A percentile compares a stretch with the other conserved stretches of the same genome.
phyloP scores from a whole-genome alignment of 768 basidiomycete genomes.

The Daedaleopsis nitida region DNA sequence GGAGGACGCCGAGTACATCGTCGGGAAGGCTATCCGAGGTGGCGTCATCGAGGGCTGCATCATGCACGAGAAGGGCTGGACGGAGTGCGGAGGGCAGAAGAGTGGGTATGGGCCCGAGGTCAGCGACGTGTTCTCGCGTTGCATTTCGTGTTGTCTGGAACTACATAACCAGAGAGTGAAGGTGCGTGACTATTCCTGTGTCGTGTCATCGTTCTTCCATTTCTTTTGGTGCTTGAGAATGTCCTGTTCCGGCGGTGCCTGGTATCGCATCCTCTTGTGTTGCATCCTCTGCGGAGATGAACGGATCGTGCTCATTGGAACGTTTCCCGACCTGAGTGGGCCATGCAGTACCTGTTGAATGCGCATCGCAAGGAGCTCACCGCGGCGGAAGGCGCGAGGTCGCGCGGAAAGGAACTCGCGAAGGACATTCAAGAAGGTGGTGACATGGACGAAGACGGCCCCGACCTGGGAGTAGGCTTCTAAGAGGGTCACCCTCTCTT shows the following conservation, averaged over 20 bases:
- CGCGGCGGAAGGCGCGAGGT: conserved; percentile 88
- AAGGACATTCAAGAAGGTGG: conserved; percentile 88
- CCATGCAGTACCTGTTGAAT: conserved; percentile 97
- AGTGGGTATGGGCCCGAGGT: conserved; percentile 92
- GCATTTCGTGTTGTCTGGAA: conserved; percentile 91
- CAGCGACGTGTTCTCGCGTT: conserved; percentile 79
- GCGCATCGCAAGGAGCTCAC: conserved; percentile 95
- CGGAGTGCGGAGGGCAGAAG: conserved; percentile 83
- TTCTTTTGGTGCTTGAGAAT: too few relatives aligned
- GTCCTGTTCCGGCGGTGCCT: too few relatives aligned
- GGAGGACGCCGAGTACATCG: conserved; percentile 98
- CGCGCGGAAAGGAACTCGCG: conserved; percentile 92
- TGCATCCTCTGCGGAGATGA: not conserved
- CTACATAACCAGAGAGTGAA: conserved; percentile 97
- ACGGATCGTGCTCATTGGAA: not conserved
- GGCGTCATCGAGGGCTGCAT: conserved; percentile 92
- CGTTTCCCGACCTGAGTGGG: conserved; percentile 56
- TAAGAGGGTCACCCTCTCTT: too few relatives aligned
- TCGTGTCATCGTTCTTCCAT: too few relatives aligned
- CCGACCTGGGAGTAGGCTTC: conserved; percentile 42
- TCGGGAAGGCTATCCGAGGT: conserved; percentile 96
- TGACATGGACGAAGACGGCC: conserved; percentile 82
- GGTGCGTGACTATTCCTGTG: conserved; percentile 46
- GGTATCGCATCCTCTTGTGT: too few relatives aligned
- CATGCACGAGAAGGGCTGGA: conserved; percentile 94